Evolutionary conservation across 306 rosid species (phyloP).

Genomic region (Spatholobus suberectus): DNA sequence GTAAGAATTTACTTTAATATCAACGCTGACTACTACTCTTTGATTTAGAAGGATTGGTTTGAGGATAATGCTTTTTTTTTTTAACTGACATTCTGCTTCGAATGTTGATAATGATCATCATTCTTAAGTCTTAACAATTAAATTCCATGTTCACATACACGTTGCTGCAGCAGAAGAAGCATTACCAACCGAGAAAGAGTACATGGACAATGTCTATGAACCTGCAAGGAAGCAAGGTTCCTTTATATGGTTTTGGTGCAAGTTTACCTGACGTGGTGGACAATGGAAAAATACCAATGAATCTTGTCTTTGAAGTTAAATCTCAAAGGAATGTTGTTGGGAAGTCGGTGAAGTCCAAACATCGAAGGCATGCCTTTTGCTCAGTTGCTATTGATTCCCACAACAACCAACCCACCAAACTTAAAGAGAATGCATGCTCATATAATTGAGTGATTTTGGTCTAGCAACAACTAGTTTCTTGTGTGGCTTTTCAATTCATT

Average conservation of each 20-base stretch:
- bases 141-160: constrained; percentile 11
- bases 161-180: constrained; percentile 68
- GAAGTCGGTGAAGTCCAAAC: constrained; percentile 73
- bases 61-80: background rate
- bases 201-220: constrained; percentile 50
- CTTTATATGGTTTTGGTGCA: constrained; percentile 82
- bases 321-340: constrained; percentile 70
- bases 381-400: constrained; percentile 54
- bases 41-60: constrained; percentile 17
- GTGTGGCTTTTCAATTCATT: constrained; percentile 34
- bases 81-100: constrained; percentile 8
- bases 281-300: constrained; percentile 61
- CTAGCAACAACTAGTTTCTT: constrained; percentile 3
- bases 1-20: constrained; percentile 44
- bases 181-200: constrained; percentile 77
- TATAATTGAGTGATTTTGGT: constrained; percentile 50
- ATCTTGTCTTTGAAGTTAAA: constrained; percentile 65
- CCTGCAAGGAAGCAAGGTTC: constrained; percentile 76
- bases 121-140: background rate
- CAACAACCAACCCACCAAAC: constrained; percentile 57
- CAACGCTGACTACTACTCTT: background rate
- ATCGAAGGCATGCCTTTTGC: constrained; percentile 56
- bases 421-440: constrained; percentile 57
- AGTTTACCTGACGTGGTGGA: constrained; percentile 54
- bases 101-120: constrained; percentile 8